Evolutionary conservation across 164 flowering plant species (phyloP), one percentile per base, ranked within the genome.

Genomic region (Vitis vinifera): DNA sequence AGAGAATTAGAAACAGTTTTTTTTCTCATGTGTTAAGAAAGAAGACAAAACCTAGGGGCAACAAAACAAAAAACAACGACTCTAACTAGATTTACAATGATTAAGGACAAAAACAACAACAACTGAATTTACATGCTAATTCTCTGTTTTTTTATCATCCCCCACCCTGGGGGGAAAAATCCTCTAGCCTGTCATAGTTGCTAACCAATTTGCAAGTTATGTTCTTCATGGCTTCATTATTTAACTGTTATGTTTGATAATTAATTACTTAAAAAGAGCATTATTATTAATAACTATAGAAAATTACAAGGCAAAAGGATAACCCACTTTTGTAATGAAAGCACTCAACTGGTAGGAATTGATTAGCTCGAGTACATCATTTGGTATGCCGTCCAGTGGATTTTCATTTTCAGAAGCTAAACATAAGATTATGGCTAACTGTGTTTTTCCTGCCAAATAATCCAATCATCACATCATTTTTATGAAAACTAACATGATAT

Each of bases 241-340:
- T 66, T 67, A 37, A 37, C 44, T 37, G 44, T 37, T 6, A 6
- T 37, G 31, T n/a, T 51, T 37, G 48, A 49, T 19, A 67, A 69
- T 59, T 61, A 29, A 47, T 51, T 13, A 47, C 30, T 11, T 9
- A 51, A 10, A 23, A 66, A 51, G 8, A 61, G 57, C 6, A 66
- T 53, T 14, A 64, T 6, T 4, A 4, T 37, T 6, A 6, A 37
- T 37, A 37, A 37, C 4, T 3, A 58, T 3, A 65, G 9, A 55
- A 30, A 53, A 48, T 23, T 23, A 57, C 10, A 64, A 70, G 58
- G 68, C 11, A 75, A 80, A 81, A 71, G 27, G 75, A 75, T 66
- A 75, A 87, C 93, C 74, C 80, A 89, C 98, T 80, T 89, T 88
- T 68, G 91, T 75, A n/a, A 82, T 66, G 77, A 86, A 92, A 78